A percentile compares a stretch with the other conserved stretches of the same genome.
Conservation (phyloP, 1,284 basidiomycete genomes). For the Ceratobasidium sp. region DNA sequence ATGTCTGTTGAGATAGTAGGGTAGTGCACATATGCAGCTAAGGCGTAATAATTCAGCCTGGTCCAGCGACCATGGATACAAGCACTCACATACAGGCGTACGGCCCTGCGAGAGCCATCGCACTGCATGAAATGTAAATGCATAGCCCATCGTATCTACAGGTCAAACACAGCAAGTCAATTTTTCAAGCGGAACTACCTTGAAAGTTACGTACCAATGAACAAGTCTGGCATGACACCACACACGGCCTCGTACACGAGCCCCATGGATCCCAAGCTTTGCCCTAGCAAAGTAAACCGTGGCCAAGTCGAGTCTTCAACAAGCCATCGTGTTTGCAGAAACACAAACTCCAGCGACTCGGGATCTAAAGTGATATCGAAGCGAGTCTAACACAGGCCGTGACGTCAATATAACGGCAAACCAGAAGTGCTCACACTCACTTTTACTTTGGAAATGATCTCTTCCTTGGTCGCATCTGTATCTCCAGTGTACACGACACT, state of each 20-base stretch:
- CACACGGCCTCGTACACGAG: conserved; percentile 85
- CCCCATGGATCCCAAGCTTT: conserved; percentile 87
- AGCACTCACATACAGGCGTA: conserved; percentile 53
- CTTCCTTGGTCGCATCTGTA: conserved; percentile 77
- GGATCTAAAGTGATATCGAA: conserved; percentile 84
- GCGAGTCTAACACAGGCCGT: conserved; percentile 65
- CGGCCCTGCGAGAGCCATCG: conserved; percentile 61
- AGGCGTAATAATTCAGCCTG: conserved; percentile 53
- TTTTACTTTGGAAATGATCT: conserved; percentile 85
- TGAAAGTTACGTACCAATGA: conserved; percentile 71
- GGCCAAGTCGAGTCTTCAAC: conserved; percentile 89
- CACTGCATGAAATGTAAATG: conserved; percentile 88
- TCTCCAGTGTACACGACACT: conserved; percentile 94
- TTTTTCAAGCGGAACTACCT: neutral
- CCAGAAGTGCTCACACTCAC: conserved; percentile 59
- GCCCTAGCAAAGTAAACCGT: conserved; percentile 89
- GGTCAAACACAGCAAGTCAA: conserved; percentile 16
- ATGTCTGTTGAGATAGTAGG: conserved; percentile 96
- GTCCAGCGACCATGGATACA: neutral
- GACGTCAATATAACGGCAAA: neutral
- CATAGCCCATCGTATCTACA: conserved; percentile 97
- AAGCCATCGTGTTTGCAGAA: conserved; percentile 73
- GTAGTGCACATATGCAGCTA: conserved; percentile 96
- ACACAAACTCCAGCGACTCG: conserved; percentile 77
- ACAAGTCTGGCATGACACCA: conserved; percentile 84